Conservation (phyloP, 768 basidiomycete genomes). For the Boletellus ananiceps region DNA sequence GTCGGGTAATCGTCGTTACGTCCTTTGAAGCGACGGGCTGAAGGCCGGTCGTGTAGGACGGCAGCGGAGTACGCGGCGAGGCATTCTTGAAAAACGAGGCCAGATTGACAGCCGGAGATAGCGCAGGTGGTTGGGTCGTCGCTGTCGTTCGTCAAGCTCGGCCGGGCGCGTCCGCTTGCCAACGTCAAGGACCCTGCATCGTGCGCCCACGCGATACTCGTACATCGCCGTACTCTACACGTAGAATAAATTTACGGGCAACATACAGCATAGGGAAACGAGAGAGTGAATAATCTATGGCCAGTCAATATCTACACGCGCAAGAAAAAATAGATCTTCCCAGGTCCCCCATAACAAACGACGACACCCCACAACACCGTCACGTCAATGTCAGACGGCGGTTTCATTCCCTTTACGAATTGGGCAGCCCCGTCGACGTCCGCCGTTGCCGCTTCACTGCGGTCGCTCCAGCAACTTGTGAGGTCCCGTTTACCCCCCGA, state of each 20-base stretch:
- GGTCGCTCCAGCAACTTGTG: constrained; percentile 19
- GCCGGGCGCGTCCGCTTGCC: too few species aligned
- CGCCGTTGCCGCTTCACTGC: constrained; percentile 80
- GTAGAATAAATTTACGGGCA: constrained; percentile 31
- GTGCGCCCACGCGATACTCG: constrained; percentile 19
- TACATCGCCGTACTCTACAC: constrained; percentile 29
- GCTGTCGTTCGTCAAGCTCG: constrained; percentile 8
- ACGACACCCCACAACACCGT: constrained; percentile 10
- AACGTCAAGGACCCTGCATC: constrained; percentile 13
- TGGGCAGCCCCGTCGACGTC: constrained; percentile 57
- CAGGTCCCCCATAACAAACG: constrained; percentile 13
- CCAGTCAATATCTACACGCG: constrained; percentile 27
- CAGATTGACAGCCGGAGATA: constrained; percentile 41
- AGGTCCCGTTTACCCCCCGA: constrained; percentile 19
- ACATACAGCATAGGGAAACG: constrained; percentile 23
- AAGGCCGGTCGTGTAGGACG: constrained; percentile 47
- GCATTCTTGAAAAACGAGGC: constrained; percentile 60
- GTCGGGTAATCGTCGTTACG: constrained; percentile 39
- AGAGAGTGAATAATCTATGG: constrained; percentile 32
- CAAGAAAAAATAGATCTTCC: constrained; percentile 32
- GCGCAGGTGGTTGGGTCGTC: constrained; percentile 2
- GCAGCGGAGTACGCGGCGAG: constrained; percentile 41
- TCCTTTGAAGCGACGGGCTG: constrained; percentile 57
- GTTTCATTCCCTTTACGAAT: constrained; percentile 31
- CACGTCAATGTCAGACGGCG: constrained; percentile 5